Percentiles rank a stretch among this genome's conserved stretches.
Conservation (phyloP, 768 basidiomycete genomes). For the Hirschioporus abietinus region DNA sequence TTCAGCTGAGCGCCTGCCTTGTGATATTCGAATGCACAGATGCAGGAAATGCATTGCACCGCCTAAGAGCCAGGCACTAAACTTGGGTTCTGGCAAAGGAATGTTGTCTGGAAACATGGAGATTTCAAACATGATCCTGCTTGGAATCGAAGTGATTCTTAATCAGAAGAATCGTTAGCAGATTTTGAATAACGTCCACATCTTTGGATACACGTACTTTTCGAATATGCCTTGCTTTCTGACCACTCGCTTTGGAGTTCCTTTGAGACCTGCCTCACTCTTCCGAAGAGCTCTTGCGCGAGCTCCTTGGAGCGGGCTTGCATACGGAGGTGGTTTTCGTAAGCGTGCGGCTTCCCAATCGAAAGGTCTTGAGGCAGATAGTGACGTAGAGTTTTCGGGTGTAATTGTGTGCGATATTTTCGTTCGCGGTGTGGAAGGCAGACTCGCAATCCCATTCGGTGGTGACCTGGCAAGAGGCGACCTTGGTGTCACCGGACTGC, state of each 20-base stretch:
- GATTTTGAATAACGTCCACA: constrained; percentile 15
- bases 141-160: constrained; percentile 64
- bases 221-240: constrained; percentile 62
- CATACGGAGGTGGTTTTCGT: constrained; percentile 66
- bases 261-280: constrained; percentile 25
- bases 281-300: constrained; percentile 34
- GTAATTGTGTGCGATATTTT: constrained; percentile 45
- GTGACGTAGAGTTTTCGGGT: constrained; percentile 62
- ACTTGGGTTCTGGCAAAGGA: constrained; percentile 62
- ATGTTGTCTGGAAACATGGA: constrained; percentile 78
- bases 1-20: constrained; percentile 50
- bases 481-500: neutral
- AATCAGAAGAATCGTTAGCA: constrained; percentile 10
- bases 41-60: constrained; percentile 62
- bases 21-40: constrained; percentile 56
- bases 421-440: constrained; percentile 38
- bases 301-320: constrained; percentile 48
- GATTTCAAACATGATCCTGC: constrained; percentile 71
- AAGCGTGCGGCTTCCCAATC: constrained; percentile 85
- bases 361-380: constrained; percentile 72
- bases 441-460: constrained; percentile 24
- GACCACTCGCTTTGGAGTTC: constrained; percentile 49
- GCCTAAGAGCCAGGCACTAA: constrained; percentile 62
- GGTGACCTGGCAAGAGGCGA: constrained; percentile 16
- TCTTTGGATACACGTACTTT: constrained; percentile 35